Evolutionary conservation across 2,329 filamentous ascomycete species (phyloP), one percentile per base, ranked within the genome.

Genomic region (Clonostachys chloroleuca): DNA sequence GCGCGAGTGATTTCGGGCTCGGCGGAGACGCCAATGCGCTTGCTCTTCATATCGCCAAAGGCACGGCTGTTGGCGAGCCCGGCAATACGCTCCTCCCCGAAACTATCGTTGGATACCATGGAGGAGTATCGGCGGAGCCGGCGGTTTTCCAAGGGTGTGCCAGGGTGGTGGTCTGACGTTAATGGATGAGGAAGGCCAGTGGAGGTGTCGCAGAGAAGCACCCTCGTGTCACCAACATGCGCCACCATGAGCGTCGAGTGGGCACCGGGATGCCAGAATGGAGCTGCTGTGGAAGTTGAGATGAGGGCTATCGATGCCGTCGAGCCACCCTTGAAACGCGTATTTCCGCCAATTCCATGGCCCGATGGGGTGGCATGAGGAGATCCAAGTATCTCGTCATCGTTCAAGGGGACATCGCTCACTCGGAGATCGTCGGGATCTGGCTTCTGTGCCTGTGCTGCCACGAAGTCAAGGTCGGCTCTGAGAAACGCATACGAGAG

Each of bases 1-100:
- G 91, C 73, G 35, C 87, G 83, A 2, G 81, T 83, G 51, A 96
- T 83, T 60, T 97, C 92, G 0, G 94, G 94, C 67, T 99, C 94
- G 2, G 94, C 94, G 5, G 87, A 92, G 12, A 99, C 92, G 30
- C 94, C 94, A 45, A 97, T 86, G 46, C 92, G 87, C 69, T 99
- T 99, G 48, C 84, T 89, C 34, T 80, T 80, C 69, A 96, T 90
- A 70, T 99, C 94, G 24, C 94, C 94, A 62, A 99, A 97, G 5
- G 94, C 80, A 33, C 94, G 87, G 34, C 89, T 95, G 69, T 99
- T 99, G 56, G 94, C 94, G 1, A 99, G 78, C 0, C 94, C 92
- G 13, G 85, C 85, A 66, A 99, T 94, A 56, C 94, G 90, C 68
- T 97, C 92, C 69, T 99, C 94, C 60, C 94, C 94, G 64, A 99